phyloP scores from a whole-genome alignment of 805 yeast species.

The Brettanomyces sp. region DNA sequence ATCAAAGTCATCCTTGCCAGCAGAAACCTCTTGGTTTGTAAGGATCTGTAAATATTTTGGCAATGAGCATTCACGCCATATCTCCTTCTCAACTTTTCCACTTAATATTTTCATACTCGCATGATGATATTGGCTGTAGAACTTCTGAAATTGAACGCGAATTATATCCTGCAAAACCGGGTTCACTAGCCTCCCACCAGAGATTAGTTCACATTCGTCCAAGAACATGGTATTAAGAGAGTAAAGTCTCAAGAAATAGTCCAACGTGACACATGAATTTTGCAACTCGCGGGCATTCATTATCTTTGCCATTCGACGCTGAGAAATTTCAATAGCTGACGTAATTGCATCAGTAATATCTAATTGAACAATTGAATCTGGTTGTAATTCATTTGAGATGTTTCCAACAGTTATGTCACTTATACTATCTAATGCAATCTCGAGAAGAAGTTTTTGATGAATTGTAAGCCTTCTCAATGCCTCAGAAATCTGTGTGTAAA shows the following conservation, averaged over 20 bases:
- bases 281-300: constrained; percentile 70
- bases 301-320: constrained; percentile 67
- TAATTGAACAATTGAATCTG: constrained; percentile 42
- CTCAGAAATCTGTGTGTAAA: constrained; percentile 58
- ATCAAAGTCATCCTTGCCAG: constrained; percentile 31
- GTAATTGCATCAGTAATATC: constrained; percentile 61
- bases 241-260: constrained; percentile 60
- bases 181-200: constrained; percentile 49
- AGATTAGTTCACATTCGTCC: constrained; percentile 73
- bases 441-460: constrained; percentile 74
- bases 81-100: constrained; percentile 51
- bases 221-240: constrained; percentile 60
- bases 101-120: constrained; percentile 38
- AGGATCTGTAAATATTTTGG: constrained; percentile 35
- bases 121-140: constrained; percentile 45
- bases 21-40: constrained; percentile 41
- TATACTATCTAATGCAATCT: constrained; percentile 48
- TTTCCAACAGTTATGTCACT: constrained; percentile 19
- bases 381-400: constrained; percentile 17
- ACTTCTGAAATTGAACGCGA: constrained; percentile 56
- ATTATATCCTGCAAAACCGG: constrained; percentile 59
- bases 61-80: constrained; percentile 72
- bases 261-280: constrained; percentile 45
- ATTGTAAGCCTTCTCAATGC: constrained; percentile 62
- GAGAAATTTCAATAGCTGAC: constrained; percentile 61